Base-by-base conservation (phyloP, 345 rosid species). In the Cochlearia excelsa region DNA sequence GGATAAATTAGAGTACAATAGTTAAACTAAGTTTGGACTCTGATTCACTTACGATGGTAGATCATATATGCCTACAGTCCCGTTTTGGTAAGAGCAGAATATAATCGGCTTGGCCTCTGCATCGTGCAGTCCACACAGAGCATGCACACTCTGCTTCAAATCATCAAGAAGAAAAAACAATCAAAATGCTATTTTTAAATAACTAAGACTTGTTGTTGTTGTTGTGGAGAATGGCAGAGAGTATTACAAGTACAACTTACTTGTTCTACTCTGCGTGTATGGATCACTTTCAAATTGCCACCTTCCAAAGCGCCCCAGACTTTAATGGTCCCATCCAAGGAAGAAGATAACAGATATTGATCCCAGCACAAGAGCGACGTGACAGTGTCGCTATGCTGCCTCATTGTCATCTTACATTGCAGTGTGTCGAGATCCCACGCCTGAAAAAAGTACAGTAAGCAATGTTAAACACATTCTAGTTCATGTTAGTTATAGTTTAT, bases 301-400 rank as follows among this genome's bases (percentile, higher is more conserved):
- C 33, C 39, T 39, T 68, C 75, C 5, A 48, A 54, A n/a, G 57
- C 42, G 40, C 31, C 67, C 86, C 91, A 82, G 11, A 79, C 79
- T 66, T 77, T 77, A 33, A 80, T 58, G 3, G 78, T 82, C 48
- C 46, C 9, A 54, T 82, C 87, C 65, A 80, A 44, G 2, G 85
- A 84, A 68, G 82, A 75, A 1, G 84, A 84, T 1, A 80, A 6
- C 53, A 84, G 37, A 71, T 38, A 80, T 26, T 71, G 49, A 55
- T 80, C 74, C 77, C 82, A 82, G 57, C 83, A 71, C 35, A 85
- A 35, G 29, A 82, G 74, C 8, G 82, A 85, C 51, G 51, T 80
- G 29, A 82, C 76, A 7, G 62, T 79, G 33, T 79, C 78, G 1
- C 29, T 46, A 59, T 85, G 87, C n/a, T 63, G 82, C 54, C 58